Evolutionary conservation across 495 filamentous ascomycete genomes (phyloP), one percentile per base, ranked within the genome.

Genomic region (Aspergillus leporis): DNA sequence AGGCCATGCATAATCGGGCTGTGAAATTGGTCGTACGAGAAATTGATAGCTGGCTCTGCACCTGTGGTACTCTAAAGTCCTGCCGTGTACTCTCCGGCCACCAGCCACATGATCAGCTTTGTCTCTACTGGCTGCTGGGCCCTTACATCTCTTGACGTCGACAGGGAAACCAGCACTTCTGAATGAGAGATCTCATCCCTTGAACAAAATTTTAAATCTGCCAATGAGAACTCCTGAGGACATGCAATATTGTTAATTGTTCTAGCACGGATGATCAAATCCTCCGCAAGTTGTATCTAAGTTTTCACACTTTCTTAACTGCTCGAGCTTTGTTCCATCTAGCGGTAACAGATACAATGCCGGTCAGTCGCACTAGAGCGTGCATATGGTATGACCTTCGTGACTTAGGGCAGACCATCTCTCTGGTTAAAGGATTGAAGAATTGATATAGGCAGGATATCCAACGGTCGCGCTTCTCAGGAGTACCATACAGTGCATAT

Each of bases 11-110:
- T 12, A 10, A 38, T 7, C 13, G 3, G 7, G 34, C 34, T 5
- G 10, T 38, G 3, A 12, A 8, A 6, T 58, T 13, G 2, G n/a
- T 6, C 22, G 5, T 79, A 83, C 75, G 81, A 82, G 59, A 79
- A 81, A 21, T 76, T 84, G 52, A 85, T 83, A 7, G 66, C 68
- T 5, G 77, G 75, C 55, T 79, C 68, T 16, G 76, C 72, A 12
- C 80, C 77, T 0, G 81, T 78, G 5, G 83, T 85, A 64, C 85
- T 85, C 32, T 78, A 72, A 59, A 81, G 74, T 1, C 79, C 83
- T 1, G 81, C 85, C 83, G 47, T 78, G 76, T 2, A 85, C 63
- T 3, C 78, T 70, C 4, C 85, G 68, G 4, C 80, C 81, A 25
- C 61, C 54, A 18, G 60, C 53, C 9, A 67, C 53, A 51, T 71